phyloP scores from a whole-genome alignment of 2,329 filamentous ascomycete species.

The Colletotrichum graminicola region DNA sequence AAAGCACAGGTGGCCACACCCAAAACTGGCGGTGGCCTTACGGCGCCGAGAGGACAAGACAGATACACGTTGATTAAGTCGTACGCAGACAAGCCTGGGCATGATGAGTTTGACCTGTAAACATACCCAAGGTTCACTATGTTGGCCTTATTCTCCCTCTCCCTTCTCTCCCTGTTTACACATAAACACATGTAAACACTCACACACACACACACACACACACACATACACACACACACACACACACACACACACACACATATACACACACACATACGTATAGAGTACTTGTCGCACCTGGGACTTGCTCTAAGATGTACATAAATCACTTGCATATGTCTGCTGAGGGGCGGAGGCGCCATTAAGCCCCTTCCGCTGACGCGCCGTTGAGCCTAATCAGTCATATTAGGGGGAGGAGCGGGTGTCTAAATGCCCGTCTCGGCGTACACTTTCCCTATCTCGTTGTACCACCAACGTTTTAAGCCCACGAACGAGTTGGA shows the following conservation, averaged over 20 bases:
- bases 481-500: not conserved
- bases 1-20: conserved; percentile 21
- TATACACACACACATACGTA: no score
- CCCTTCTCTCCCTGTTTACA: not conserved
- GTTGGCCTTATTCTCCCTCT: no score
- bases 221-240: not conserved
- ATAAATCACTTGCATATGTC: not conserved
- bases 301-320: not conserved
- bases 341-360: not conserved
- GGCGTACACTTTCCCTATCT: conserved; percentile 3
- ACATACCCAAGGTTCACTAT: conserved; percentile 2
- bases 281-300: not conserved
- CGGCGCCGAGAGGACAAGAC: not conserved
- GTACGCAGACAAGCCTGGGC: not conserved
- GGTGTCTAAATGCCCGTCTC: conserved; percentile 3
- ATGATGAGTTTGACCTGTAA: conserved; percentile 3
- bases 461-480: not conserved
- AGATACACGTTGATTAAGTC: not conserved
- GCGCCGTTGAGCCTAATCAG: not conserved
- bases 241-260: not conserved
- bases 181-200: no score
- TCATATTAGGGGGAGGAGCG: not conserved
- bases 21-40: conserved; percentile 27
- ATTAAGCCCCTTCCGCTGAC: not conserved
- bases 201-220: no score